Evolutionary conservation across 2,329 filamentous ascomycete genomes (phyloP).

Genomic region (Shiraia bambusicola): DNA sequence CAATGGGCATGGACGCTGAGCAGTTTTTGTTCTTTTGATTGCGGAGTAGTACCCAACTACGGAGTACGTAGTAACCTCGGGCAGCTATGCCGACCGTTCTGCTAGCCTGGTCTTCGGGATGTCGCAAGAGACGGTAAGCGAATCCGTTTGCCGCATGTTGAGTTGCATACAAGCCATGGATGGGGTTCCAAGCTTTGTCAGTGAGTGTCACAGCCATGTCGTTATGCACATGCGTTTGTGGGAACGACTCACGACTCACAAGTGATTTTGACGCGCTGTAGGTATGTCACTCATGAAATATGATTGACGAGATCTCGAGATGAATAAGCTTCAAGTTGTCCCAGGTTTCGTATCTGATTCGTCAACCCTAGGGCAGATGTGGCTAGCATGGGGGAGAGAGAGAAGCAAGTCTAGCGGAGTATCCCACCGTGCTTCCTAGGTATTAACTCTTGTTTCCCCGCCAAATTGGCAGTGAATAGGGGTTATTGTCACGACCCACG

Average conservation of each 20-base stretch:
- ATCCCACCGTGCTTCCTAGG: constrained; percentile 15
- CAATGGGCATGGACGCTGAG: no score
- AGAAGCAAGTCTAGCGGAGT: constrained; percentile 11
- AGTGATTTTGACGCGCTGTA: not conserved
- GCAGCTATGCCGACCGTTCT: not conserved
- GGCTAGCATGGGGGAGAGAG: constrained; percentile 8
- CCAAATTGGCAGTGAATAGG: constrained; percentile 12
- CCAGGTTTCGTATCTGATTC: constrained; percentile 10
- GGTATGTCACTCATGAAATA: not conserved
- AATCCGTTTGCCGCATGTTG: constrained; percentile 5
- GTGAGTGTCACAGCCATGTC: no score
- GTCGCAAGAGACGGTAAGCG: constrained; percentile 5
- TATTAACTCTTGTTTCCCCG: constrained; percentile 14
- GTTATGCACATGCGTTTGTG: no score
- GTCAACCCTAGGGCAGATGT: constrained; percentile 2
- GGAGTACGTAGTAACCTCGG: not conserved
- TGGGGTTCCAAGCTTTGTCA: no score
- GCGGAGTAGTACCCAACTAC: no score
- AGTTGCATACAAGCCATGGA: not conserved
- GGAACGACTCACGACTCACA: not conserved
- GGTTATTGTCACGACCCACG: no score
- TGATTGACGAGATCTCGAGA: not conserved
- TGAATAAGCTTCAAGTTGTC: constrained; percentile 1
- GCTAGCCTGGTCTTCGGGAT: constrained; percentile 9
- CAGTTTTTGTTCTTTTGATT: no score